Base-by-base conservation (phyloP, 257 asterid genomes). In the Nicotiana knightiana region DNA sequence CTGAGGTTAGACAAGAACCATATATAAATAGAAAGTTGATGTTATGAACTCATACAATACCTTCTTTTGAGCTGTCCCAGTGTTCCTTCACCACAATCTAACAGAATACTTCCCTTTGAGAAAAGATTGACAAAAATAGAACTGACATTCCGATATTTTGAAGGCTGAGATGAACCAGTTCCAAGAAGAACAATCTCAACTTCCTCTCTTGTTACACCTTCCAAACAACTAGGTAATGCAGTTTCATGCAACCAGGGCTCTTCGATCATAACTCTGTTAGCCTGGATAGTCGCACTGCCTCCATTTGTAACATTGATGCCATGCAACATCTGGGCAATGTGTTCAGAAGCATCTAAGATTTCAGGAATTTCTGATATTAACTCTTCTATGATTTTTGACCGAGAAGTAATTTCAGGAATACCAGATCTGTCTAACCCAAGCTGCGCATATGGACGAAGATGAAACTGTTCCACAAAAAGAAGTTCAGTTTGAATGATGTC, bases 141-240 rank as follows among this genome's bases (percentile, higher is more conserved):
- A 89, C 91, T 93, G 76, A 96, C 98, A 39, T 96, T 96, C 79
- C 99, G 92, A 86, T 96, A 94, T 79, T 96, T 96, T n/a, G 99
- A 96, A 77, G 99, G 98, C 84, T 96, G 99, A 68, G 99, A 94
- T 65, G 99, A 96, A 51, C 99, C 99, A 4, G 99, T 96, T 77
- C 99, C 99, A 7, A 96, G 97, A 84, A 96, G 93, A 88, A 96
- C 97, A 81, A 96, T 94, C 92, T 96, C 99, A 89, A 88, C 83
- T 54, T 94, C 94, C 77, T 94, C 97, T 88, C 99, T 87, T 33
- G 90, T 82, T 82, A 93, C 86, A 67, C 89, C 88, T 87, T 93
- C 93, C 81, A 96, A 94, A 84, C 97, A 94, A 86, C 91, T 86
- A n/a, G 99, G 98, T 66, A 88, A 83, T 73, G 84, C 86, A 83